These are phyloP conservation scores for Lupinus albus DNA, from an alignment of 306 rosid species.

Conservation along the genomic window DNA sequence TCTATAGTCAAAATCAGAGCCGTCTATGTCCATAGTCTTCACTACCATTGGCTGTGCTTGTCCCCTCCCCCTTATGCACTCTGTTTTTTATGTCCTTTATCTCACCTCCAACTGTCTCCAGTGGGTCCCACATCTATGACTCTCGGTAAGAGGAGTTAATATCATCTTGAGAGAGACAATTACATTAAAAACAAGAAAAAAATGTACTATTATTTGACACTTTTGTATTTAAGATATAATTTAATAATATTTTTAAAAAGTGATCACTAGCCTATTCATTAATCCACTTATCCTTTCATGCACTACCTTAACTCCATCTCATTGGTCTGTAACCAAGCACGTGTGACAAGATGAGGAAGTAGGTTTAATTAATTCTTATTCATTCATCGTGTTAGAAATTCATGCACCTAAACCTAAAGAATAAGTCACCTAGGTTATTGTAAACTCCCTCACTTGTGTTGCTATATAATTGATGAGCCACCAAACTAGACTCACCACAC, in stretches of 20 bases:
- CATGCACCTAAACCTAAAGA: constrained; percentile 51
- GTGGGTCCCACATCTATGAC: not conserved
- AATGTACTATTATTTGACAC: too few species aligned
- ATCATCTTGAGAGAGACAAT: too few species aligned
- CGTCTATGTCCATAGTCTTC: constrained; percentile 51
- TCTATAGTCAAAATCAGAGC: constrained; percentile 41
- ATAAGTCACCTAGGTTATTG: constrained; percentile 49
- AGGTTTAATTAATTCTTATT: not conserved
- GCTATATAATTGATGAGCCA: constrained; percentile 49
- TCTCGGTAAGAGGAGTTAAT: too few species aligned
- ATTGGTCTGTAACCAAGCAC: constrained; percentile 46
- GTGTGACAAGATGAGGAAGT: constrained; percentile 38
- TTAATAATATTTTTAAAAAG: too few species aligned
- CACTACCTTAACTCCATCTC: too few species aligned
- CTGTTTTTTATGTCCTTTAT: constrained; percentile 44
- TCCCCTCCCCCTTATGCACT: constrained; percentile 48
- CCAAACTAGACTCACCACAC: not conserved
- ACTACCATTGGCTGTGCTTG: constrained; percentile 47
- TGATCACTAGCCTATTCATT: too few species aligned
- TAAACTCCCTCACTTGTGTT: constrained; percentile 18
- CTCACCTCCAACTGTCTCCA: constrained; percentile 37
- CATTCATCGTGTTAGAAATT: constrained; percentile 35
- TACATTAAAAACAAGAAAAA: too few species aligned
- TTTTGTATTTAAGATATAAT: too few species aligned
- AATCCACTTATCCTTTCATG: too few species aligned